These are phyloP conservation scores for Quercus alba DNA, from an alignment of 306 rosid genomes.

Conservation along the genomic window DNA sequence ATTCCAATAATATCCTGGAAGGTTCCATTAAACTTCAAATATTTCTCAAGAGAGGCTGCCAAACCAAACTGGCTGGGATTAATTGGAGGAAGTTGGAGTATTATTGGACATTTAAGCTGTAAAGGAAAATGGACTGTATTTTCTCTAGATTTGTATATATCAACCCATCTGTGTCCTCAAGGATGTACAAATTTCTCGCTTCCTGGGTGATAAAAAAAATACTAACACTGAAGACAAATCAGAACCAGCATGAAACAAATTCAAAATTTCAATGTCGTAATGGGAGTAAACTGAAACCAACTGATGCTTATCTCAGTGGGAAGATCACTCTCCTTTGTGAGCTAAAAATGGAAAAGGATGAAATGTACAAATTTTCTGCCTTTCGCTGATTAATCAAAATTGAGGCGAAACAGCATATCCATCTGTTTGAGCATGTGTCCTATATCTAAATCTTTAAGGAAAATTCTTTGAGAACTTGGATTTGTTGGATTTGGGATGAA, in stretches of 20 bases:
- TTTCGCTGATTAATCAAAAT: neutral
- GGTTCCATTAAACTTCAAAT: neutral
- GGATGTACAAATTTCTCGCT: neutral
- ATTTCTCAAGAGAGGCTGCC: neutral
- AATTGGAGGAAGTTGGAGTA: neutral
- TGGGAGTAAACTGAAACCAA: neutral
- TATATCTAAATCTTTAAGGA: neutral
- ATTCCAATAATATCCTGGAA: neutral
- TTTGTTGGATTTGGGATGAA: neutral
- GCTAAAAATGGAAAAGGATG: neutral
- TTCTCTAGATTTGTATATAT: neutral
- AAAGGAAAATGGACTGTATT: neutral
- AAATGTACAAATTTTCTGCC: neutral
- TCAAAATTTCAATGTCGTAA: neutral
- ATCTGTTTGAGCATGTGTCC: neutral
- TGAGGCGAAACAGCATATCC: neutral
- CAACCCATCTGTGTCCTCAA: neutral
- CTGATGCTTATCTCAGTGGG: neutral
- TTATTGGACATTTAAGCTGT: neutral
- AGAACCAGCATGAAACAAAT: neutral
- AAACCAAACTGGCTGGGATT: neutral
- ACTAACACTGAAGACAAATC: neutral
- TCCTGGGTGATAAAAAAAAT: neutral
- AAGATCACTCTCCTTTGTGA: neutral
- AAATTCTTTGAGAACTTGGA: neutral